Conservation (phyloP, 78 protist species). For the Polysphondylium violaceum region DNA sequence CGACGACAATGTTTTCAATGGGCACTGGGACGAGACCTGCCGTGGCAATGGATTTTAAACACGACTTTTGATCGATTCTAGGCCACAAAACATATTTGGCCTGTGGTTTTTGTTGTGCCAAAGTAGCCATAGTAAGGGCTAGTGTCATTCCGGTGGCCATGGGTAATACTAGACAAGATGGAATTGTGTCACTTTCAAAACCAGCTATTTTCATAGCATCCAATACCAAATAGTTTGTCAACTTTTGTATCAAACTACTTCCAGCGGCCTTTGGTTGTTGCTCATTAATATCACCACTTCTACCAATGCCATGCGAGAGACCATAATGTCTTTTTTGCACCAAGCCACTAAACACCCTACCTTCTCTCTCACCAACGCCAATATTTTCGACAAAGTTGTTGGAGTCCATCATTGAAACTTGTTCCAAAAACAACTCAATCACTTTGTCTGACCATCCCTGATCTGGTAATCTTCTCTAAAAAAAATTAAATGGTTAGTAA, state of each 20-base stretch:
- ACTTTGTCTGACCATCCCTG: constrained; percentile 89
- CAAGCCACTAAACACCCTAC: constrained; percentile 85
- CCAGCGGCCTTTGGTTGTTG: constrained; percentile 99
- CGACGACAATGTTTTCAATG: constrained; percentile 80
- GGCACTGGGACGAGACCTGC: constrained; percentile 92
- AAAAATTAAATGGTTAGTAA: background rate
- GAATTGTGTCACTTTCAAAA: background rate
- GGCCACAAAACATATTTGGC: constrained; percentile 95
- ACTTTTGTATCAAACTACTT: constrained; percentile 92
- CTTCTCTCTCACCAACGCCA: constrained; percentile 99
- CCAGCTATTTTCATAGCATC: constrained; percentile 87
- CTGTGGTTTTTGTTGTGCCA: constrained; percentile 44
- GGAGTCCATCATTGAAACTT: constrained; percentile 93
- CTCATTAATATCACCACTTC: constrained; percentile 97
- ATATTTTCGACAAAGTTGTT: constrained; percentile 89
- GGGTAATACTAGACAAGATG: constrained; percentile 91
- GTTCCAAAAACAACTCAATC: constrained; percentile 81
- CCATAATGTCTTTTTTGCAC: constrained; percentile 84
- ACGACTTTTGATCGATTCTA: constrained; percentile 99
- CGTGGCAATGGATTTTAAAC: constrained; percentile 95
- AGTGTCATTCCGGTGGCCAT: constrained; percentile 98
- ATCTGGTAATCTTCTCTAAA: constrained; percentile 90
- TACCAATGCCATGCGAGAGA: constrained; percentile 98
- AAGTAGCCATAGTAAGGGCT: constrained; percentile 86
- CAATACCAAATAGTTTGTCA: constrained; percentile 84